Base-by-base conservation (phyloP, 2,329 filamentous ascomycete genomes). In the Knufia petricola region DNA sequence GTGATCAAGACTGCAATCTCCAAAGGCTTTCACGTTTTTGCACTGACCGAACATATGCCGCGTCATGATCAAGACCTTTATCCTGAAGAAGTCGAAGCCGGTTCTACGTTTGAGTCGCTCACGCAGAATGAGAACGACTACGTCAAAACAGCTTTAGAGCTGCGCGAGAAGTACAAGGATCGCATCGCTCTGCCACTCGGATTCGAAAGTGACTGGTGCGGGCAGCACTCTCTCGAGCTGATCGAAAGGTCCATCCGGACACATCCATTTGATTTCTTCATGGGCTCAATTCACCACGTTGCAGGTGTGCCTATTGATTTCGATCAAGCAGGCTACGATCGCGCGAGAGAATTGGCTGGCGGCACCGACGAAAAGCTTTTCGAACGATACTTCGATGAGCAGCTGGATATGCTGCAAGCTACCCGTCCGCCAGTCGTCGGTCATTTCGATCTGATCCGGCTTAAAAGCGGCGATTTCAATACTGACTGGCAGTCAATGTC, bases 11-110 rank as follows among this genome's bases (percentile, higher is more conserved):
- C 81, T 10, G 90, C 90, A 55, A 87, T 96, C 57, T 67, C 74
- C 41, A 75, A 84, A 52, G 82, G 84, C 37, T 92, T 94, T 76
- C 79, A 81, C 53, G 84, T 84, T 17, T 88, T 95, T 62, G 87
- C 84, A 19, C 68, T 98, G 50, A 95, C 89, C 1, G 92, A 98
- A 68, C 92, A 98, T 67, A 96, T 98, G 80, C 88, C 90, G 6
- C 84, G 90, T 28, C 78, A 80, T 40, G 70, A 79, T 43, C 71
- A 76, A 50, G 90, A 98, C 67, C 76, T 94, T 46, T 98, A 98
- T 64, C 92, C 92, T 0, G 90, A 94, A 71, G 92, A 98, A 72
- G 82, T 85, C 38, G 60, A 65, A 52, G 55, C 58, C 41, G 56
- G 52, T 49, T 54, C 60, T 50, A 54, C 50, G 1, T 42, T 55